These are phyloP conservation scores for Metschnikowia similis DNA, from an alignment of 805 yeast species.

Conservation along the genomic window DNA sequence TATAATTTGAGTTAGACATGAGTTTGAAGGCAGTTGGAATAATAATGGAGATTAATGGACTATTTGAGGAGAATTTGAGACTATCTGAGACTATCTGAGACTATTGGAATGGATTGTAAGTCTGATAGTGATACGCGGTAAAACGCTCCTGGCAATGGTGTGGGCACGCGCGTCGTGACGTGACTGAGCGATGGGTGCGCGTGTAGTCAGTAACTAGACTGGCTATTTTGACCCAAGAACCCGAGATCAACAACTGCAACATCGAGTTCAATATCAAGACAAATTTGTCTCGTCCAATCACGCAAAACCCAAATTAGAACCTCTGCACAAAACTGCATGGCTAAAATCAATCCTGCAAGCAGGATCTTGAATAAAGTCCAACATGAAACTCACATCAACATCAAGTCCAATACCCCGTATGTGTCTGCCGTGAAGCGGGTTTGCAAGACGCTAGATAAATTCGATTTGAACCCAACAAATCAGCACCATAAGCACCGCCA, in stretches of 20 bases:
- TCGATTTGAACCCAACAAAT: conserved; percentile 24
- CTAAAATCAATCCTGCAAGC: background rate
- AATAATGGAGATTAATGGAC: background rate
- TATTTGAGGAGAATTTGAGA: no score
- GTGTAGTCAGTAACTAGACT: background rate
- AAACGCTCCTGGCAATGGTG: background rate
- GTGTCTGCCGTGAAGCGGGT: conserved; percentile 68
- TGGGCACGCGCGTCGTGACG: conserved; percentile 3
- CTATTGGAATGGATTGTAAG: no score
- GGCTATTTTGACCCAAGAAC: no score
- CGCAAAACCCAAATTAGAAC: background rate
- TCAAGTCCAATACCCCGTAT: conserved; percentile 66
- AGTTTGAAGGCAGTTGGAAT: background rate
- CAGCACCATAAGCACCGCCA: conserved; percentile 24
- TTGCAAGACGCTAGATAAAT: conserved; percentile 45
- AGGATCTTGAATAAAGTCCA: background rate
- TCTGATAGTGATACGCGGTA: no score
- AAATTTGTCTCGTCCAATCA: no score
- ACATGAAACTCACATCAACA: conserved; percentile 44
- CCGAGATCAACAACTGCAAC: background rate
- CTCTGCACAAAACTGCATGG: background rate
- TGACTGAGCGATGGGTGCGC: conserved; percentile 1
- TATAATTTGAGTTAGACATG: background rate
- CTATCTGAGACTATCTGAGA: no score
- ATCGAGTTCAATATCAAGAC: no score